Evolutionary conservation across 805 yeast genomes (phyloP), one percentile per base, ranked within the genome.

Genomic region (Kregervanrija pseudodelftensis): DNA sequence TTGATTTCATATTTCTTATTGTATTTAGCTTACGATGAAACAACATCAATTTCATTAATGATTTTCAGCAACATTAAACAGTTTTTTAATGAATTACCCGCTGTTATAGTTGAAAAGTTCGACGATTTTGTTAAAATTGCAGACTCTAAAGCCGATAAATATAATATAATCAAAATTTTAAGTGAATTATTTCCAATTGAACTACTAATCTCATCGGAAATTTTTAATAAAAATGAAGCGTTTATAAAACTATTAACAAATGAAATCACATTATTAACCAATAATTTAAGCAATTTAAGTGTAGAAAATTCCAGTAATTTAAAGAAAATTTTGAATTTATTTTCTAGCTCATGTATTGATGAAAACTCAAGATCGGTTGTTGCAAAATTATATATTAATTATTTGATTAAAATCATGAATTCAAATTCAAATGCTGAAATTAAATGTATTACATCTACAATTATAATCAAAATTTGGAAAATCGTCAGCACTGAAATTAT

Each of bases 401-500:
- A 74, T 0, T 55, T 79, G 16, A 59, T 72, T 15, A 56, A 60
- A 35, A 71, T 74, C 0, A 45, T 70, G 10, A 50, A 50, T n/a
- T 34, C 43, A 13, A 31, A 11, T 30, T 13, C 9, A 9, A 13
- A 15, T 16, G 14, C 8, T 3, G 40, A 44, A 12, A 30, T 45
- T n/a, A 41, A 52, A 17, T 45, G 47, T 13, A 54, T 69, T 11
- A 63, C 80, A 0, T 66, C 74, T 0, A 54, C 79, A 34, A 73
- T 74, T 3, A 53, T 78, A n/a, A 61, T 77, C 7, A 81, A 81
- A 56, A 59, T 78, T 2, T 80, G 85, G 85, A 71, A 72, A 41
- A 68, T 72, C 44, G 59, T 74, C 0, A 66, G 70, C 36, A 57
- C 68, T 17, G 62, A 59, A 32, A 22, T 46, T 8, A 30, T 61